Percentiles rank a stretch among this genome's conserved stretches.
phyloP scores from a whole-genome alignment of 768 basidiomycete genomes.

The Porpolomopsis calyptriformis region DNA sequence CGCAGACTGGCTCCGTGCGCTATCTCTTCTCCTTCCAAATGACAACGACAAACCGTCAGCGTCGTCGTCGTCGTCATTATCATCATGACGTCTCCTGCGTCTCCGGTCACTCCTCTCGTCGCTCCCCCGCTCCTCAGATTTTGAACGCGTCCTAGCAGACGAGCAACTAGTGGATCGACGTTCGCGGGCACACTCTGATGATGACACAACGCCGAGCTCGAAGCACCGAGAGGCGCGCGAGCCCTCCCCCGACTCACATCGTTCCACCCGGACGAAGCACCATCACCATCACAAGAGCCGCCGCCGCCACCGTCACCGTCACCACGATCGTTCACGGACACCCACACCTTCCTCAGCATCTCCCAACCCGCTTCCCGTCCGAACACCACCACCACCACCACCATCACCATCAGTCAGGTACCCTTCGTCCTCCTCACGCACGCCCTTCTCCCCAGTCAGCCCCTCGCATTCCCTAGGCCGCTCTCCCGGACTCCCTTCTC shows the following conservation, averaged over 20 bases:
- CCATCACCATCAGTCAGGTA: slow-evolving; percentile 14
- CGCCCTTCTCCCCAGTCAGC: slow-evolving; percentile 26
- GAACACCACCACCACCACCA: neutral
- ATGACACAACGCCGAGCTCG: too few relatives aligned
- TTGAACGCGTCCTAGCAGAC: neutral
- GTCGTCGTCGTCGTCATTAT: neutral
- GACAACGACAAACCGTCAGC: neutral
- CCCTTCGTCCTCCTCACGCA: slow-evolving; percentile 14
- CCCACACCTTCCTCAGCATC: slow-evolving; percentile 13
- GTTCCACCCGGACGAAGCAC: too few relatives aligned
- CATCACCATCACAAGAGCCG: too few relatives aligned
- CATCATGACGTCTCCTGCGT: neutral
- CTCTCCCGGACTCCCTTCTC: slow-evolving; percentile 15
- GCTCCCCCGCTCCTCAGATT: neutral
- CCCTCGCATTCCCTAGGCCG: slow-evolving; percentile 17
- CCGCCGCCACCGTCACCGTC: neutral
- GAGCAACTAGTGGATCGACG: too few relatives aligned
- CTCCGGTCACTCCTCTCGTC: neutral
- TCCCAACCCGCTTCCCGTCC: too few relatives aligned
- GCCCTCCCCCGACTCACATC: too few relatives aligned
- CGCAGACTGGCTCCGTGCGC: too few relatives aligned
- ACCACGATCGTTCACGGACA: too few relatives aligned
- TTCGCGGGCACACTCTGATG: too few relatives aligned
- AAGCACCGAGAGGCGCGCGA: too few relatives aligned
- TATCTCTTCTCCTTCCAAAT: neutral